These are phyloP conservation scores for Pleomassaria siparia DNA, from an alignment of 2,329 filamentous ascomycete species.

Conservation along the genomic window DNA sequence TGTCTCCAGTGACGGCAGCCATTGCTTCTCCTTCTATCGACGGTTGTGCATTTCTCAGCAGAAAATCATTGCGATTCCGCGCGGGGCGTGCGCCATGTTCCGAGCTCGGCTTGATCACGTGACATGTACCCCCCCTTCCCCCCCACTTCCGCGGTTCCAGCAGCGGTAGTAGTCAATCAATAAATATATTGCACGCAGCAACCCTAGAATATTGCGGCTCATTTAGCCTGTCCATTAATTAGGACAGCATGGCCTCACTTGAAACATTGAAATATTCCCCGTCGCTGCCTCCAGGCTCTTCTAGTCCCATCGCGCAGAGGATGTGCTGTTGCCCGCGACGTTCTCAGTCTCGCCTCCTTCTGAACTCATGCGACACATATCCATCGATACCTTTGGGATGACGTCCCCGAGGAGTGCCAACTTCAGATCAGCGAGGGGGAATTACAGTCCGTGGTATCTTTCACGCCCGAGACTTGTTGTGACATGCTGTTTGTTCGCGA, in stretches of 20 bases:
- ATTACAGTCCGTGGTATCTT: conserved; percentile 18
- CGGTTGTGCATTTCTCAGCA: conserved; percentile 14
- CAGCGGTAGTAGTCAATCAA: conserved; percentile 9
- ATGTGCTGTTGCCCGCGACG: conserved; percentile 12
- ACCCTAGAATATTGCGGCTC: conserved; percentile 28
- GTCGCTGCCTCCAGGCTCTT: background rate
- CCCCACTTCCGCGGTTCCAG: background rate
- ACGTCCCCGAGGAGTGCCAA: conserved; percentile 18
- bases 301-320: conserved; percentile 4
- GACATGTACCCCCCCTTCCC: background rate
- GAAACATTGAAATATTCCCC: conserved; percentile 3
- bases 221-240: conserved; percentile 29
- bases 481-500: conserved; percentile 24
- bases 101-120: conserved; percentile 3
- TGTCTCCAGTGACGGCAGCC: background rate
- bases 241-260: conserved; percentile 25
- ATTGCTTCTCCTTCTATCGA: conserved; percentile 13
- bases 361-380: conserved; percentile 29
- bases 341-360: conserved; percentile 1
- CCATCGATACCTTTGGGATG: conserved; percentile 31
- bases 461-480: conserved; percentile 26
- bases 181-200: conserved; percentile 22
- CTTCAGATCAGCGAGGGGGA: conserved; percentile 22
- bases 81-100: too few species aligned
- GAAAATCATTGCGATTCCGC: conserved; percentile 9